Base-by-base conservation (phyloP, 495 filamentous ascomycete species). In the Penicillium mononematosum region DNA sequence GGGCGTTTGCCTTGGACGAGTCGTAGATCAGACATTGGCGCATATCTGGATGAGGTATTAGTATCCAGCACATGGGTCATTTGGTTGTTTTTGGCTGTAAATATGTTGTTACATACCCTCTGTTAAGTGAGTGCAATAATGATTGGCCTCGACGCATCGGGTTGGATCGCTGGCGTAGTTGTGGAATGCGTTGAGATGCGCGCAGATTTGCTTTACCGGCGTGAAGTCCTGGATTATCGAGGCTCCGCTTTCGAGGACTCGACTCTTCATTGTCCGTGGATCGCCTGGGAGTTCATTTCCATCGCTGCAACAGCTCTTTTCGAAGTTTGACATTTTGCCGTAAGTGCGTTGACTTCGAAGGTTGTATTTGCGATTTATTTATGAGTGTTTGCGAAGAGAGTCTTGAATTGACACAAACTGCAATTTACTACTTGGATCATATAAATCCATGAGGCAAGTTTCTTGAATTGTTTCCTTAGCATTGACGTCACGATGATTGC, bases 21-120 rank as follows among this genome's bases (percentile, higher is more conserved):
- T 93, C 90, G 78, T 96, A 96, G 49, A 96, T 83, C 39, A 96
- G 80, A 64, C 93, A 97, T 78, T 92, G 90, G 20, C 90, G 83
- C 53, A 88, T 69, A 61, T 88, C 85, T 81, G 27, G 27, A 0
- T 2, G 9, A 46, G 42, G 8, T 11, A 42, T 55, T 49, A 38
- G 31, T 43, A n/a, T 32, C 50, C 1, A 25, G 17, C n/a, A 39
- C 16, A 9, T 17, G 6, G 34, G 7, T 38, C 2, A 55, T 39
- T 42, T 27, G 20, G 36, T 62, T 32, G 7, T 42, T 8, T 24
- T 16, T 32, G 41, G 31, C 5, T 6, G n/a, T 45, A 10, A 6
- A 22, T 16, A 17, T 5, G 17, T 7, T 24, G 12, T 25, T 45
- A 55, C 58, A 41, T 51, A 72, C 84, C 85, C 64, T 89, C 84